Evolutionary conservation across 805 yeast species (phyloP), one percentile per base, ranked within the genome.

Genomic region (Kodamaea kakaduensis): DNA sequence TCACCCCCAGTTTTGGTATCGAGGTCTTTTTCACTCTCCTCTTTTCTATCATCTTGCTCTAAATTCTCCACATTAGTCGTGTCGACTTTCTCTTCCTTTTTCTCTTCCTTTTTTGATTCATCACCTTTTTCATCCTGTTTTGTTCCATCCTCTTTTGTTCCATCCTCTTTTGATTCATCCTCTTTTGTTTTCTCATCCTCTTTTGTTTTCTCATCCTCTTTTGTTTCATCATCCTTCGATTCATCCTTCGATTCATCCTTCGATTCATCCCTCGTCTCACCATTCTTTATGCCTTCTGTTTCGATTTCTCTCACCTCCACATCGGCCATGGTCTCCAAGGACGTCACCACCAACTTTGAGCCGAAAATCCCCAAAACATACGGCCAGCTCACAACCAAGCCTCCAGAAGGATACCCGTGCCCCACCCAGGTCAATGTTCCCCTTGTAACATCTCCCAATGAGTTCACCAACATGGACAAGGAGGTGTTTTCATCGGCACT

Each of bases 341-440:
- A 55, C 18, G 56, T 51, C 16, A 53, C 38, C 0, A 52, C 41
- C 31, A 58, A 38, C 5, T 17, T 12, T 4, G 22, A 32, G 9
- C 26, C 19, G 27, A 62, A 61, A 3, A 58, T 17, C 0, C 66
- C 67, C 30, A 64, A 35, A 0, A 52, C 59, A 42, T 50, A 59
- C 0, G 71, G 71, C 70, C 71, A 63, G 18, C 40, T 45, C 3
- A 64, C 46, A 1, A 44, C 55, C 9, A 64, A 36, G 1, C 68
- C 66, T 9, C 53, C 48, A 0, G 49, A 43, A 5, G 71, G 70
- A 31, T 60, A 62, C 3, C 70, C 69, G 4, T 42, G 33, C 10
- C 49, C 57, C 1, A 52, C 38, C 69, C 71, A 65, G 7, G 64
- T 47, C 13, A 67, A 40, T 2, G 71, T 67, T 3, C 71, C 71